Evolutionary conservation across 768 basidiomycete species (phyloP).

Genomic region (Rhodosporidiobolus sp.): DNA sequence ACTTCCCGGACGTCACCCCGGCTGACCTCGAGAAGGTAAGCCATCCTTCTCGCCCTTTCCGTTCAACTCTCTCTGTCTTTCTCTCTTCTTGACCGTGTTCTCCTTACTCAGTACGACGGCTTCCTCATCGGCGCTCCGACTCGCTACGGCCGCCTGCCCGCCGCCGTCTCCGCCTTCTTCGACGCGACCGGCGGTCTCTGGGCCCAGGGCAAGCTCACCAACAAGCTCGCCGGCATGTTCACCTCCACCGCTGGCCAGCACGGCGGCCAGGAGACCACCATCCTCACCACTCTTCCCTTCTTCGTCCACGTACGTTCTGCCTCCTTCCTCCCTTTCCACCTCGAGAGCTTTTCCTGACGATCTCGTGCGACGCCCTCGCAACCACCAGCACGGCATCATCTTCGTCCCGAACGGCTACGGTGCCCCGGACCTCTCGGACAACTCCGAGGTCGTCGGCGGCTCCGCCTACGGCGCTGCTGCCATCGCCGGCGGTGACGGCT

Average conservation of each 20-base stretch:
- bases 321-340: background rate
- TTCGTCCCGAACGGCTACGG: constrained; percentile 71
- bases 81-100: too few species aligned
- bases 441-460: constrained; percentile 52
- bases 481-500: constrained; percentile 48
- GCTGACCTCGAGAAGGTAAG: constrained; percentile 52
- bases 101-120: constrained; percentile 22
- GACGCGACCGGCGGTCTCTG: constrained; percentile 67
- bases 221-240: constrained; percentile 72
- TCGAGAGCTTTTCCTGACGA: constrained; percentile 47
- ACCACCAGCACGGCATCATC: constrained; percentile 60
- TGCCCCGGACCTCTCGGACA: constrained; percentile 53
- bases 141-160: constrained; percentile 73
- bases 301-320: constrained; percentile 52
- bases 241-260: constrained; percentile 63
- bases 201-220: constrained; percentile 59
- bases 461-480: constrained; percentile 71
- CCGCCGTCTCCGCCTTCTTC: constrained; percentile 66
- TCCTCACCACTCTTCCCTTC: constrained; percentile 57
- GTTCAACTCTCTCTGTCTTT: background rate
- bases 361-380: constrained; percentile 35
- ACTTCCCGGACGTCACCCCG: constrained; percentile 55
- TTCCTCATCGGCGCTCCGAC: constrained; percentile 37
- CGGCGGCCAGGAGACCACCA: constrained; percentile 39
- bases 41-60: background rate